A percentile compares a stretch with the other conserved stretches of the same genome.
Conservation (phyloP, 768 basidiomycete species). For the Tubosaeta sp. region DNA sequence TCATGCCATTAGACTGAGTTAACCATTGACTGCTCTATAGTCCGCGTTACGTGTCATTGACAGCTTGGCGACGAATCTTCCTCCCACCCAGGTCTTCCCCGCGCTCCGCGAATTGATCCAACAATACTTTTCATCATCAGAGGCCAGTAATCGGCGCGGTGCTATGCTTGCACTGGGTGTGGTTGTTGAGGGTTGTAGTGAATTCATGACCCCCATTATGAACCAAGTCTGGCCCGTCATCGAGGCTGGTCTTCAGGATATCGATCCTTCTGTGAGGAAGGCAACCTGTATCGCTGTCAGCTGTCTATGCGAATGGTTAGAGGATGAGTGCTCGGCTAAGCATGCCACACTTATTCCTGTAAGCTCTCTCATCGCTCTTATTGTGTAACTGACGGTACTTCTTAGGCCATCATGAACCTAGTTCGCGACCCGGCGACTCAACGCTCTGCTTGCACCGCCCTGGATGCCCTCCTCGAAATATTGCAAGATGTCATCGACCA, state of each 20-base stretch:
- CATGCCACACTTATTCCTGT: constrained; percentile 86
- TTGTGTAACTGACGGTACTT: not conserved
- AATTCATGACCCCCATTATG: constrained; percentile 95
- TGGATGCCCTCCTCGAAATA: constrained; percentile 95
- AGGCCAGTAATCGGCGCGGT: constrained; percentile 78
- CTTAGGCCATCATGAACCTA: constrained; percentile 82
- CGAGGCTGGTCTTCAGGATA: constrained; percentile 81
- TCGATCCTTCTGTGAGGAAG: constrained; percentile 82
- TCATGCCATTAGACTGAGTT: not conserved
- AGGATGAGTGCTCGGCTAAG: constrained; percentile 83
- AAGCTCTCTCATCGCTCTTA: constrained; percentile 23
- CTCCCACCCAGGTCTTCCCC: constrained; percentile 95
- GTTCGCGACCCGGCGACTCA: constrained; percentile 86
- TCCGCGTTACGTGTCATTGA: constrained; percentile 95
- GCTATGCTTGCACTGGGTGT: constrained; percentile 96
- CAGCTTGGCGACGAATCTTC: constrained; percentile 84
- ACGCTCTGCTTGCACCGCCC: constrained; percentile 90
- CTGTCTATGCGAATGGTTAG: constrained; percentile 96
- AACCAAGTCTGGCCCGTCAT: constrained; percentile 90
- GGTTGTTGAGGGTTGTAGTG: constrained; percentile 94
- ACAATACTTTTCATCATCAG: constrained; percentile 77
- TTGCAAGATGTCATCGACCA: constrained; percentile 85
- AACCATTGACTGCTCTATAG: constrained; percentile 34
- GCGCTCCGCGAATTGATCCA: constrained; percentile 78
- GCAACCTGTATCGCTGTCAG: constrained; percentile 95